Conservation (phyloP, 495 filamentous ascomycete genomes). For the Entonaema liquescens region DNA sequence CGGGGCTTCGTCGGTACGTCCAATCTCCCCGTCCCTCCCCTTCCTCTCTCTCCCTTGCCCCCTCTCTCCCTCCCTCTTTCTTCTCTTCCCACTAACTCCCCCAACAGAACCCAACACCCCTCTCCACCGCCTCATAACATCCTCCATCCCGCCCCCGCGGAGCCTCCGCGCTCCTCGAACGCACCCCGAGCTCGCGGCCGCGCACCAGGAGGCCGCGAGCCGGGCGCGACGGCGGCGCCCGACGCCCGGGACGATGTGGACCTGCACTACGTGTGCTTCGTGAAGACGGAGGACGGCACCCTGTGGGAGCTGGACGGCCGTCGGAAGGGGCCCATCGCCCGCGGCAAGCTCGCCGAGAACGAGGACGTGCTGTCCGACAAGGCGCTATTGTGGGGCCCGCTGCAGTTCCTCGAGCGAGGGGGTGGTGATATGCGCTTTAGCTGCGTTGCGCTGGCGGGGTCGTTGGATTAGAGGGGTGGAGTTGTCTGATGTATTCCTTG, state of each 20-base stretch:
- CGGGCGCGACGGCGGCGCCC: constrained; percentile 79
- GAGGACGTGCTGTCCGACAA: constrained; percentile 77
- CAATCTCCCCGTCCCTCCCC: not conserved
- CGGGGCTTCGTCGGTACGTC: constrained; percentile 52
- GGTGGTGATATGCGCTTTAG: constrained; percentile 76
- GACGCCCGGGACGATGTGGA: constrained; percentile 72
- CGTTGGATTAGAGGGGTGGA: constrained; percentile 55
- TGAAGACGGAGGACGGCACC: constrained; percentile 71
- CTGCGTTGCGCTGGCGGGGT: constrained; percentile 72
- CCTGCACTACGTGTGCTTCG: constrained; percentile 87
- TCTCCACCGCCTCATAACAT: constrained; percentile 52
- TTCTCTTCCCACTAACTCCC: not conserved
- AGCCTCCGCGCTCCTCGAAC: constrained; percentile 76
- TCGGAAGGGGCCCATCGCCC: constrained; percentile 72
- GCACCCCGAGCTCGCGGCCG: constrained; percentile 74
- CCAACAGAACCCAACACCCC: constrained; percentile 51
- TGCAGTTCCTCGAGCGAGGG: constrained; percentile 72
- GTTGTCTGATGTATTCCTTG: not conserved
- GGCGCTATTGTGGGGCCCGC: constrained; percentile 67
- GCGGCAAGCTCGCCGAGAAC: constrained; percentile 60
- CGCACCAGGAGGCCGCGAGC: constrained; percentile 74
- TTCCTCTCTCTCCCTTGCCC: not conserved
- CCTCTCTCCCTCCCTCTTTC: not conserved
- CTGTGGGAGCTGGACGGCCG: constrained; percentile 89
- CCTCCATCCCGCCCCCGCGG: constrained; percentile 62